Conservation (phyloP, 2,329 filamentous ascomycete genomes). For the Scedosporium dehoogii region DNA sequence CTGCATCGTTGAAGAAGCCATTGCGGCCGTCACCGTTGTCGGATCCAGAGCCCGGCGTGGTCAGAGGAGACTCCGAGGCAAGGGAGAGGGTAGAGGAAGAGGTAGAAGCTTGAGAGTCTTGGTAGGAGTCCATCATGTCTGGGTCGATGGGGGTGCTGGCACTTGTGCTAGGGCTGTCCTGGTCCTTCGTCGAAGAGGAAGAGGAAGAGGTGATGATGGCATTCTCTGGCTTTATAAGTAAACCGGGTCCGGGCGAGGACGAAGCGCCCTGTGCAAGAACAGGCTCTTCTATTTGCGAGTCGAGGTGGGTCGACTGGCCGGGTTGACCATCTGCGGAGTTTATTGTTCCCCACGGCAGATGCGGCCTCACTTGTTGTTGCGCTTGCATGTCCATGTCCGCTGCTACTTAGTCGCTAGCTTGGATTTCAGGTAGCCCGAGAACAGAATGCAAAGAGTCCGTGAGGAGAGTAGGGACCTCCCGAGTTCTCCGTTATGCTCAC, state of each 20-base stretch:
- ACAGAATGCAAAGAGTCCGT: neutral
- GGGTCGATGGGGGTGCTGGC: neutral
- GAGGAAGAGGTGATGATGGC: neutral
- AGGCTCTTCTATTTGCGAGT: neutral
- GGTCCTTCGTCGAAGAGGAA: neutral
- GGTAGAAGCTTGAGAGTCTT: slow-evolving; percentile 9
- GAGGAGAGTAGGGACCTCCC: neutral
- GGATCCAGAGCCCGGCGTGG: slow-evolving; percentile 11
- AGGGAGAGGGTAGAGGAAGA: slow-evolving; percentile 10
- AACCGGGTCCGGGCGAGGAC: neutral
- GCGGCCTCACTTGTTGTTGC: neutral
- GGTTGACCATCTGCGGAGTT: slow-evolving; percentile 3
- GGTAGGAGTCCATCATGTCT: slow-evolving; percentile 10
- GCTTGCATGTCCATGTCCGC: slow-evolving; percentile 5
- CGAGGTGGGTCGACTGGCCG: neutral
- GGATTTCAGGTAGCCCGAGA: neutral
- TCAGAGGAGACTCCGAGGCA: slow-evolving; percentile 10
- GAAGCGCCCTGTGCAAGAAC: neutral
- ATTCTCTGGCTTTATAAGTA: slow-evolving; percentile 2
- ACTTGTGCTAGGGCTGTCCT: neutral
- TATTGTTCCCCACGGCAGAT: neutral
- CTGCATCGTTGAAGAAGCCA: slow-evolving; percentile 2
- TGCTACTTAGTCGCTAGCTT: neutral
- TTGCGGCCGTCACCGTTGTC: slow-evolving; percentile 10
- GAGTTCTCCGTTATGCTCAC: neutral